Conservation (phyloP, 2,329 filamentous ascomycete genomes). For the Chaetomium sp. region DNA sequence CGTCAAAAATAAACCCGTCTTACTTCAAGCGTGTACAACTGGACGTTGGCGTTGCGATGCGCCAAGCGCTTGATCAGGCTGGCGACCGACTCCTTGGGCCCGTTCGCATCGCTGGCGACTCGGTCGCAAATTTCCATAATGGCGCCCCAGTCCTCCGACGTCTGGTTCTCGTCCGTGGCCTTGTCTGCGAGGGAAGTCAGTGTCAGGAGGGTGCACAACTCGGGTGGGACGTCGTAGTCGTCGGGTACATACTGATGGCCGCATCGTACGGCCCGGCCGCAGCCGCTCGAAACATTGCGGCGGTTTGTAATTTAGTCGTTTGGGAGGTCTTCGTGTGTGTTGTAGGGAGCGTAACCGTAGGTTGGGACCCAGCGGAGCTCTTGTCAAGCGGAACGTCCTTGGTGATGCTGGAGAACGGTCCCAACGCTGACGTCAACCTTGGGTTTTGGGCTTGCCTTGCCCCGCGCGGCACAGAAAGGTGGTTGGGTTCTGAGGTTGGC, state of each 20-base stretch:
- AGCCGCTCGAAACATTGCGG: constrained; percentile 53
- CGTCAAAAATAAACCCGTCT: constrained; percentile 11
- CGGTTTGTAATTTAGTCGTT: neutral
- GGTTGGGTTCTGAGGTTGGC: no score
- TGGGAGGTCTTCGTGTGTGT: neutral
- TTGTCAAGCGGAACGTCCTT: no score
- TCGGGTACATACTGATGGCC: constrained; percentile 45
- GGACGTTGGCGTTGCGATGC: constrained; percentile 91
- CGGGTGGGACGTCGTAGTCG: neutral
- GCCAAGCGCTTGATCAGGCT: constrained; percentile 87
- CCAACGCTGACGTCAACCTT: neutral
- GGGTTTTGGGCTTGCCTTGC: neutral
- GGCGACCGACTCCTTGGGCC: constrained; percentile 76
- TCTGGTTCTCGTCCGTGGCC: constrained; percentile 97
- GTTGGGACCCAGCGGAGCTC: no score
- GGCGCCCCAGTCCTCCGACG: constrained; percentile 65
- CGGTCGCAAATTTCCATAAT: constrained; percentile 60
- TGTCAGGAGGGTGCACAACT: constrained; percentile 15
- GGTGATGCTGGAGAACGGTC: neutral
- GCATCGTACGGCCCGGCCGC: constrained; percentile 54
- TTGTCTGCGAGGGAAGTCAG: constrained; percentile 39
- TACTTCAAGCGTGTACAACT: constrained; percentile 88
- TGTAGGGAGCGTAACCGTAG: no score
- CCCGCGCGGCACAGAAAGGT: neutral
- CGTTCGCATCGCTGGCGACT: constrained; percentile 47